phyloP scores from a whole-genome alignment of 2,329 filamentous ascomycete genomes.

The Monosporascus sp. region DNA sequence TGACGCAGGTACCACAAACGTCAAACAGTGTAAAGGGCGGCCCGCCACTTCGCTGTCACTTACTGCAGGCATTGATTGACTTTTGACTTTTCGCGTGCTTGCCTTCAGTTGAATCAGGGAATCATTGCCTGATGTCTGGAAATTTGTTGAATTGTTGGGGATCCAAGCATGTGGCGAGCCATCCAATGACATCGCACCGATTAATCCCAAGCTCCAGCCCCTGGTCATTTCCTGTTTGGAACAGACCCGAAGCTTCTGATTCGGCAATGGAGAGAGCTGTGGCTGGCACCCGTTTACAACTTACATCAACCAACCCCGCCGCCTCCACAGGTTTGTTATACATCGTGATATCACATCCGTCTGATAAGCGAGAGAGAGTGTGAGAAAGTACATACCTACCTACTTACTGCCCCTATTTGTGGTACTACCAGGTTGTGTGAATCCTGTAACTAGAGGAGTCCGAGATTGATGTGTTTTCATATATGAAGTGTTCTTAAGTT shows the following conservation, averaged over 20 bases:
- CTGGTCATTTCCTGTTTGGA: not conserved
- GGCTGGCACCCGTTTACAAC: not conserved
- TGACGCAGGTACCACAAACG: too few relatives aligned
- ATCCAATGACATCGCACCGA: not conserved
- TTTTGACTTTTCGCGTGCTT: conserved; percentile 1
- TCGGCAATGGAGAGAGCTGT: not conserved
- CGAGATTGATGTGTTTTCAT: too few relatives aligned
- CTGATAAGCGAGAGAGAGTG: too few relatives aligned
- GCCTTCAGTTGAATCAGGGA: not conserved
- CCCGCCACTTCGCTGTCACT: not conserved
- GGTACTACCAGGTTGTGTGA: too few relatives aligned
- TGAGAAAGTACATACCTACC: too few relatives aligned
- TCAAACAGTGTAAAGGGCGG: too few relatives aligned
- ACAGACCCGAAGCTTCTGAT: not conserved
- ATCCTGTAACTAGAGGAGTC: too few relatives aligned
- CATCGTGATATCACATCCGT: too few relatives aligned
- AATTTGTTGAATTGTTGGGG: conserved; percentile 31
- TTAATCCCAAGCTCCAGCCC: not conserved
- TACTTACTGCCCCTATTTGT: too few relatives aligned
- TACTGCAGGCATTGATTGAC: not conserved
- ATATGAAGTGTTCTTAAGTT: too few relatives aligned
- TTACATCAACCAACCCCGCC: too few relatives aligned
- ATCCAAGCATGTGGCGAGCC: conserved; percentile 2
- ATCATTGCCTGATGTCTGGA: conserved; percentile 17
- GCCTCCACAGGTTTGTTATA: too few relatives aligned